phyloP scores from a whole-genome alignment of 257 asterid genomes.

The Gentiana straminea region DNA sequence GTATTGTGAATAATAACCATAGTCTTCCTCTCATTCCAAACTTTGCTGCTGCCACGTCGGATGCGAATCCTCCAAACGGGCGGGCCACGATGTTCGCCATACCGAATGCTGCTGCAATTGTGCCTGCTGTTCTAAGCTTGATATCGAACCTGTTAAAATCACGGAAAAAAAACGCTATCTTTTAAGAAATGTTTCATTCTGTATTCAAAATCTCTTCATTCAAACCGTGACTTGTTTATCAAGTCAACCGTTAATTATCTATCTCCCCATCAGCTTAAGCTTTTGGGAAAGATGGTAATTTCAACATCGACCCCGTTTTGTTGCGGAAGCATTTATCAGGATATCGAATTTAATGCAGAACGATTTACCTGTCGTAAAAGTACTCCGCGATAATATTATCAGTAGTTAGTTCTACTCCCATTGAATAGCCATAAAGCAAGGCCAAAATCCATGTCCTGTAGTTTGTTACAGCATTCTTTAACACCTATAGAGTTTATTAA shows the following conservation, averaged over 20 bases:
- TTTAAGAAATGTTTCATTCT: no score
- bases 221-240: no score
- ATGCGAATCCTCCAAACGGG: conserved; percentile 45
- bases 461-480: conserved; percentile 46
- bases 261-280: no score
- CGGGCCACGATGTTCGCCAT: conserved; percentile 49
- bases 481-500: conserved; percentile 15
- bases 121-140: conserved; percentile 39
- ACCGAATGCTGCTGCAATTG: conserved; percentile 49
- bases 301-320: no score
- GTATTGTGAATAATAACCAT: conserved; percentile 46
- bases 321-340: no score
- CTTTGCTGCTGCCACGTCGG: conserved; percentile 25
- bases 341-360: not conserved
- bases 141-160: conserved; percentile 32
- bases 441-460: conserved; percentile 65
- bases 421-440: conserved; percentile 52
- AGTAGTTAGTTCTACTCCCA: conserved; percentile 55
- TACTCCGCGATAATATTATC: conserved; percentile 56
- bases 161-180: not conserved
- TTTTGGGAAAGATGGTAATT: no score
- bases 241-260: no score
- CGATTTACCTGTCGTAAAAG: conserved; percentile 36
- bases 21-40: conserved; percentile 66
- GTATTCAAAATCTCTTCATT: no score